phyloP scores from a whole-genome alignment of 352 stramenopile genomes.

The Globisporangium lucens region DNA sequence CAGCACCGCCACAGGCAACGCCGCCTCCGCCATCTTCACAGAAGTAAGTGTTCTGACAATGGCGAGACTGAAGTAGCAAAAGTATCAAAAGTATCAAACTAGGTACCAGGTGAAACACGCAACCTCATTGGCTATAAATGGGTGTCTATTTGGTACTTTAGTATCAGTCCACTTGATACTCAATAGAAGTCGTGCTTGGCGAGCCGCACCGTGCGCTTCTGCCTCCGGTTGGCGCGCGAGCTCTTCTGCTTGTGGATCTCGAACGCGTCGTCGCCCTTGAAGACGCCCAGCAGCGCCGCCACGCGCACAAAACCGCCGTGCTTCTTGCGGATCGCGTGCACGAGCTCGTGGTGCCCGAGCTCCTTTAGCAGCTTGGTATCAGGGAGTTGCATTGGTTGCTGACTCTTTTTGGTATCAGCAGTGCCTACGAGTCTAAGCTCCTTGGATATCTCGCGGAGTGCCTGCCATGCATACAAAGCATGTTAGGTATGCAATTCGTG shows the following conservation, averaged over 20 bases:
- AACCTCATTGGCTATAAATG: not conserved
- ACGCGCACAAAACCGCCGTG: slow-evolving; percentile 71
- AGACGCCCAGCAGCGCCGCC: slow-evolving; percentile 49
- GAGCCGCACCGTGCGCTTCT: slow-evolving; percentile 51
- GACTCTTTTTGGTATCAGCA: slow-evolving; percentile 6
- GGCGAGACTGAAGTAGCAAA: not conserved
- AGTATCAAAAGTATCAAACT: not conserved
- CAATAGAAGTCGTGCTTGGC: slow-evolving; percentile 73
- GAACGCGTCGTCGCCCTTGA: slow-evolving; percentile 31
- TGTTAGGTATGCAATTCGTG: not conserved
- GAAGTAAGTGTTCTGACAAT: too few relatives aligned
- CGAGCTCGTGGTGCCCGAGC: slow-evolving; percentile 52
- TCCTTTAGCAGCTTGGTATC: slow-evolving; percentile 75
- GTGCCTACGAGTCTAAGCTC: slow-evolving; percentile 35
- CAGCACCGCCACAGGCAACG: slow-evolving; percentile 12
- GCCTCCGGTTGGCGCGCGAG: slow-evolving; percentile 54
- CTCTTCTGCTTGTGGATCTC: slow-evolving; percentile 73
- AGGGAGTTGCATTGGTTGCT: slow-evolving; percentile 28
- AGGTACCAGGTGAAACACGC: not conserved
- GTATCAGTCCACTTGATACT: not conserved
- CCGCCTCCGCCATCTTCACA: slow-evolving; percentile 31
- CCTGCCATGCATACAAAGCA: slow-evolving; percentile 21
- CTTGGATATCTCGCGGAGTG: slow-evolving; percentile 56
- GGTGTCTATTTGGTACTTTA: not conserved
- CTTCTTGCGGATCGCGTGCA: slow-evolving; percentile 81